Evolutionary conservation across 2,329 filamentous ascomycete species (phyloP).

Genomic region (Pezicula carpinea): DNA sequence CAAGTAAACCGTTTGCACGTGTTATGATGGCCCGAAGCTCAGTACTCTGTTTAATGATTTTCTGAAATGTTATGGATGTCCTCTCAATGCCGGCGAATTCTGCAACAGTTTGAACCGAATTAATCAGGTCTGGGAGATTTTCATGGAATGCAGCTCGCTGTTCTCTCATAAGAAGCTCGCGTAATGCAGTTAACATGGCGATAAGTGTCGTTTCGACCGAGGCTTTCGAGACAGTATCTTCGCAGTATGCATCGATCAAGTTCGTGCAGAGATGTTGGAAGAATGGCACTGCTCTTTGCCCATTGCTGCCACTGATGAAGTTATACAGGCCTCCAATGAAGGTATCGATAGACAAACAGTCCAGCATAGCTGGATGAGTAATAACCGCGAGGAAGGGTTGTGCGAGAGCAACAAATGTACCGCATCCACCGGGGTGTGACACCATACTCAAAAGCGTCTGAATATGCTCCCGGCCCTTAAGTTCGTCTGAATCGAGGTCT

Average conservation of each 20-base stretch:
- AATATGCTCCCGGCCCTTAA: constrained; percentile 15
- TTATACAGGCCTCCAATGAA: constrained; percentile 30
- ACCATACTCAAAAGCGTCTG: constrained; percentile 13
- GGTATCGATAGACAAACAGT: constrained; percentile 31
- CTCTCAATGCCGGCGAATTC: constrained; percentile 7
- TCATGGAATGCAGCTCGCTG: constrained; percentile 19
- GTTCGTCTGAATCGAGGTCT: constrained; percentile 10
- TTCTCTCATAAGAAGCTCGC: constrained; percentile 19
- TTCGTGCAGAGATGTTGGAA: constrained; percentile 19
- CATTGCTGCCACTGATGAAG: constrained; percentile 29
- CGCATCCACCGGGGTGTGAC: constrained; percentile 6
- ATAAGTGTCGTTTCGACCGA: constrained; percentile 13
- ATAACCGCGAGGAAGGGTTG: constrained; percentile 24
- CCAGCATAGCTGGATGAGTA: constrained; percentile 29
- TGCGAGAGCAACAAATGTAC: constrained; percentile 16
- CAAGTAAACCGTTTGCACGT: constrained; percentile 11
- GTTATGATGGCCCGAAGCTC: constrained; percentile 14
- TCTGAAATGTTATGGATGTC: constrained; percentile 7
- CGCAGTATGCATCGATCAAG: constrained; percentile 1
- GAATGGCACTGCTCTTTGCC: constrained; percentile 27
- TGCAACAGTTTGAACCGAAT: constrained; percentile 9
- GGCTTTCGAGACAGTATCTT: constrained; percentile 4
- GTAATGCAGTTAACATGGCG: constrained; percentile 13
- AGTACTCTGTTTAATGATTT: constrained; percentile 7
- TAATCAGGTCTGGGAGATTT: constrained; percentile 17